These are phyloP conservation scores for Brasilioporus rufonigricans DNA, from an alignment of 768 basidiomycete genomes.

Conservation along the genomic window DNA sequence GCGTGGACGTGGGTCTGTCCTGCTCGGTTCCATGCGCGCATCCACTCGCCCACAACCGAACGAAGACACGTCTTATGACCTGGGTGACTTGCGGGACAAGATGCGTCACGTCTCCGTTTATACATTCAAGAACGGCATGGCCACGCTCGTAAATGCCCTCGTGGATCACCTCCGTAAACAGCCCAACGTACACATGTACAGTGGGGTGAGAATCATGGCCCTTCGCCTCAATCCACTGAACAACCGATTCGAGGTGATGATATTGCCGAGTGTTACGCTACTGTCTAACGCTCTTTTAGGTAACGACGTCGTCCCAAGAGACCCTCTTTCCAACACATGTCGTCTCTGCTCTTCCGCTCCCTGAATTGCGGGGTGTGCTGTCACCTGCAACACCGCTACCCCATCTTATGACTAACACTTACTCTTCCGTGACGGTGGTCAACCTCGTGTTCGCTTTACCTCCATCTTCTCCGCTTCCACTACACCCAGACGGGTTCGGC, in stretches of 20 bases:
- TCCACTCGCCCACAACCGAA: slow-evolving; percentile 5
- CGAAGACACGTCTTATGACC: slow-evolving; percentile 35
- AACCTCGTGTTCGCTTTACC: slow-evolving; percentile 75
- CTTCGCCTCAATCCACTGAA: slow-evolving; percentile 34
- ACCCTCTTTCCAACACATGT: slow-evolving; percentile 55
- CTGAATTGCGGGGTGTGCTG: slow-evolving; percentile 45
- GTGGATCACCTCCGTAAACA: slow-evolving; percentile 41
- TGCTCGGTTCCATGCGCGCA: slow-evolving; percentile 51
- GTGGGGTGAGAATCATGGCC: slow-evolving; percentile 38
- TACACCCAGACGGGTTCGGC: slow-evolving; percentile 89
- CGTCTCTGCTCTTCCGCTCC: slow-evolving; percentile 75
- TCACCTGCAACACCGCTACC: slow-evolving; percentile 46
- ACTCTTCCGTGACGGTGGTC: slow-evolving; percentile 81
- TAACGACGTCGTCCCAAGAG: slow-evolving; percentile 34
- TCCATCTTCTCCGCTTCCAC: slow-evolving; percentile 34
- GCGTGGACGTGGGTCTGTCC: slow-evolving; percentile 64
- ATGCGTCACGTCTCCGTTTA: slow-evolving; percentile 72
- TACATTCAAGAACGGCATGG: slow-evolving; percentile 77
- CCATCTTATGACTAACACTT: slow-evolving; percentile 65
- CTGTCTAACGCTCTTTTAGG: slow-evolving; percentile 20
- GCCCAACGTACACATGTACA: slow-evolving; percentile 58
- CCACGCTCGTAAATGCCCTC: slow-evolving; percentile 60
- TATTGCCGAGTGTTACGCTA: not conserved
- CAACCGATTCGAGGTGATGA: slow-evolving; percentile 45
- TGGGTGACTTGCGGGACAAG: slow-evolving; percentile 45